Evolutionary conservation across 371 early-diverging fungal genomes (phyloP).

Genomic region (Lichtheimia ornata): DNA sequence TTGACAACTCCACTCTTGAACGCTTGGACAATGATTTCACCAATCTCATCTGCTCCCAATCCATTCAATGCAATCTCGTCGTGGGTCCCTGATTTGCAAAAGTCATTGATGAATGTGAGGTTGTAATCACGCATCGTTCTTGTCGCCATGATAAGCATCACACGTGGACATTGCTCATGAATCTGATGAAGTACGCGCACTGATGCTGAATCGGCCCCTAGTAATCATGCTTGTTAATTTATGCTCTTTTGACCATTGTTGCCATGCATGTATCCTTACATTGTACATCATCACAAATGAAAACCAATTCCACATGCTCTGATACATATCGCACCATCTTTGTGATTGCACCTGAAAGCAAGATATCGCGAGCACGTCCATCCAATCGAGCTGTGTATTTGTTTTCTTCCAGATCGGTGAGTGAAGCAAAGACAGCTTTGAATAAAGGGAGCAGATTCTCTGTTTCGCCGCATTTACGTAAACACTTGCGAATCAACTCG

Average conservation of each 20-base stretch:
- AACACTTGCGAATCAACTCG: conserved; percentile 24
- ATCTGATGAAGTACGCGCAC: conserved; percentile 35
- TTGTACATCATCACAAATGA: conserved; percentile 54
- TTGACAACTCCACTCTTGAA: conserved; percentile 45
- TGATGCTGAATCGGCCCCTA: conserved; percentile 53
- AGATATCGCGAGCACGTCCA: conserved; percentile 35
- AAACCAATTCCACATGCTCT: conserved; percentile 34
- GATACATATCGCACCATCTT: conserved; percentile 42
- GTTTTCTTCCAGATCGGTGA: conserved; percentile 36
- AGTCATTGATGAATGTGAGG: conserved; percentile 26
- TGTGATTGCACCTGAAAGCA: conserved; percentile 40
- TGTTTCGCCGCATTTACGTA: conserved; percentile 36
- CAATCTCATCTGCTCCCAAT: conserved; percentile 47
- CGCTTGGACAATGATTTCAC: conserved; percentile 40
- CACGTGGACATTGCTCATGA: conserved; percentile 43
- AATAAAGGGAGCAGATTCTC: conserved; percentile 34
- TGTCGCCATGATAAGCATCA: conserved; percentile 46
- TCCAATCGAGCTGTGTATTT: conserved; percentile 23
- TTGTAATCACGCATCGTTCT: conserved; percentile 50
- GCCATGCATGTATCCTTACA: conserved; percentile 28
- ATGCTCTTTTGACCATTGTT: no score
- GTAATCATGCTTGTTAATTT: no score
- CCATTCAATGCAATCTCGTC: conserved; percentile 45
- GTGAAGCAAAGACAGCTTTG: conserved; percentile 28
- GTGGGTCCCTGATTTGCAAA: conserved; percentile 27